A percentile compares a stretch with the other conserved stretches of the same genome.
Evolutionary conservation across 2,329 filamentous ascomycete genomes (phyloP).

Genomic region (Ophiostoma sp.): DNA sequence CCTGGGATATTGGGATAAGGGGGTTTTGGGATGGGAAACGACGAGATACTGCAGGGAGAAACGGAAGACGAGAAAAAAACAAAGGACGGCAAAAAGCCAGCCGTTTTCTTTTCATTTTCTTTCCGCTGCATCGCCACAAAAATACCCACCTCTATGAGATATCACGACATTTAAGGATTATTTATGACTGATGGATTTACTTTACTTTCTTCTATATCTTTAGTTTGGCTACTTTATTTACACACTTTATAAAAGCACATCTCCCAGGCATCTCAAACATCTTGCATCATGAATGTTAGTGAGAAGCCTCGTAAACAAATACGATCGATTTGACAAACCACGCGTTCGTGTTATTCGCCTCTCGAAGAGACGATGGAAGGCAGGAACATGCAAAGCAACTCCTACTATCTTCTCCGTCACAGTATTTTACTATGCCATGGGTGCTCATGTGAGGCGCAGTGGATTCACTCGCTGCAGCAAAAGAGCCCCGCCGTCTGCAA

Average conservation of each 20-base stretch:
- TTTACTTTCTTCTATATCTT: background rate
- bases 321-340: too few species aligned
- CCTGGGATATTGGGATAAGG: background rate
- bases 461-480: background rate
- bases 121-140: background rate
- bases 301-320: background rate
- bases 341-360: too few species aligned
- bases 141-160: background rate
- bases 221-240: background rate
- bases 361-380: background rate
- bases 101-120: background rate
- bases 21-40: background rate
- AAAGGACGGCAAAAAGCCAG: background rate
- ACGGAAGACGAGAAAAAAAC: background rate
- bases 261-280: background rate
- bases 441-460: conserved; percentile 10
- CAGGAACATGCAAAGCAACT: background rate
- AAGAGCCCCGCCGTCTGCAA: background rate
- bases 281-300: background rate
- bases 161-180: background rate
- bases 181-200: background rate
- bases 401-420: background rate
- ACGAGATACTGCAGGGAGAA: background rate
- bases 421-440: background rate
- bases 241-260: background rate